Evolutionary conservation across 106 monocot species (phyloP), one percentile per base, ranked within the genome.

Genomic region (Triglochin maritima): DNA sequence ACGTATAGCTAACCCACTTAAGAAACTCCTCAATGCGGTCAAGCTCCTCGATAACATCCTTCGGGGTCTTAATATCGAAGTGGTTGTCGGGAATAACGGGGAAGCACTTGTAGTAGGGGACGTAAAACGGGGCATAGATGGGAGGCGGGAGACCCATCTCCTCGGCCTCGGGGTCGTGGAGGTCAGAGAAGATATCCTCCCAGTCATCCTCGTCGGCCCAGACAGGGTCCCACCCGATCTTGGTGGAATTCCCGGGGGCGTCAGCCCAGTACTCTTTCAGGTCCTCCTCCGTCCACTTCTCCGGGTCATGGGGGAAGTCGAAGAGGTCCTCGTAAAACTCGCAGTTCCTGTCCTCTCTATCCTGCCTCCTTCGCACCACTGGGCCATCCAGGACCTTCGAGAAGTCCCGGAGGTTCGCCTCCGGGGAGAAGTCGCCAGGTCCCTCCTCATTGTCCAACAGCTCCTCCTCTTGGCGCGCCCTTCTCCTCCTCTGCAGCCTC

Each of bases 21-120:
- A 90, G 76, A 57, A 90, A 86, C 82, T 90, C 90, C 82, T 90
- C 90, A 46, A 87, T 80, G 42, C 90, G 65, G 64, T 90, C 90
- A 53, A 90, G 82, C 79, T 90, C 90, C 76, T 90, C 90, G n/a
- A 90, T 78, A 55, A 84, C 86, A 2, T 84, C 67, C 77, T 80
- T 86, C 3, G 90, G 84, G 29, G 63, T 86, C 13, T 81, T 71
- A 69, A 90, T 86, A 68, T 90, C 86, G 17, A 72, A 49, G 81
- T 86, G 86, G 68, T 86, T 84, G 49, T 90, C 80, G 12, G 90
- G 86, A 41, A 90, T 84, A 44, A 69, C 86, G 5, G 86, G 90
- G 70, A 70, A 86, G 62, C 10, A 60, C 75, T 80, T 84, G 9
- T 82, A 62, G 69, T 81, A 90, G 11, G 90, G 86, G 0, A 90